Conservation (phyloP, 2,329 filamentous ascomycete species). For the Purpureocillium takamizusanense region DNA sequence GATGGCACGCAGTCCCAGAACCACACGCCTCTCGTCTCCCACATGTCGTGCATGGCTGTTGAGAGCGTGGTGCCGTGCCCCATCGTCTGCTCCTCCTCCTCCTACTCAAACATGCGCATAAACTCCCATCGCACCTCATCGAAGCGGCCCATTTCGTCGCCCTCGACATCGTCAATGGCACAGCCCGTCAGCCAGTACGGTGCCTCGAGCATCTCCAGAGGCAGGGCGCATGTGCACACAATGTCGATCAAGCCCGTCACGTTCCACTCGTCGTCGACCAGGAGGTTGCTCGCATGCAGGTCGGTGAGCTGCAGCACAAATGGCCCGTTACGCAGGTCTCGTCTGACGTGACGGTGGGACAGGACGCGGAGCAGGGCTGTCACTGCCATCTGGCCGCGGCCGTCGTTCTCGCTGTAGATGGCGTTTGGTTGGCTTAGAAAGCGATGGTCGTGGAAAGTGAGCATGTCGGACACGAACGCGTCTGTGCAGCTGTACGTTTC, state of each 20-base stretch:
- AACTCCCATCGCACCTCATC: slow-evolving; percentile 10
- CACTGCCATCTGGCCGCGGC: slow-evolving; percentile 17
- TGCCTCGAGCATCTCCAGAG: slow-evolving; percentile 8
- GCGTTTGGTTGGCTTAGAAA: slow-evolving; percentile 16
- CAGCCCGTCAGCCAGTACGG: slow-evolving; percentile 14
- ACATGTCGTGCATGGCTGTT: slow-evolving; percentile 9
- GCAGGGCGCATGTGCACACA: slow-evolving; percentile 23
- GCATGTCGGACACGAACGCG: slow-evolving; percentile 14
- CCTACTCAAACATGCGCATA: slow-evolving; percentile 8
- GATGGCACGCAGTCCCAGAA: slow-evolving; percentile 9
- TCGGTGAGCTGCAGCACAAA: slow-evolving; percentile 21
- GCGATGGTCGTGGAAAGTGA: slow-evolving; percentile 13
- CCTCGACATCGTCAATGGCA: slow-evolving; percentile 9
- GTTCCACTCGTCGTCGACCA: slow-evolving; percentile 26
- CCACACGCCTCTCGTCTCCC: slow-evolving; percentile 11
- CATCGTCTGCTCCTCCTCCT: slow-evolving; percentile 4
- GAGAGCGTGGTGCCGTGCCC: slow-evolving; percentile 6
- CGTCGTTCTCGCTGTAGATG: slow-evolving; percentile 14
- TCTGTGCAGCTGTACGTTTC: slow-evolving; percentile 21
- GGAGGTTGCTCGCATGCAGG: slow-evolving; percentile 23
- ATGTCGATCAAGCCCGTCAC: slow-evolving; percentile 22
- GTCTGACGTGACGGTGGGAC: slow-evolving; percentile 14
- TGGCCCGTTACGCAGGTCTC: slow-evolving; percentile 14
- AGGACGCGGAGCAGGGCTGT: slow-evolving; percentile 12
- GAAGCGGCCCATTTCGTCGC: slow-evolving; percentile 8